Base-by-base conservation (phyloP, 331 rosid genomes). In the Pyrus hybrid region DNA sequence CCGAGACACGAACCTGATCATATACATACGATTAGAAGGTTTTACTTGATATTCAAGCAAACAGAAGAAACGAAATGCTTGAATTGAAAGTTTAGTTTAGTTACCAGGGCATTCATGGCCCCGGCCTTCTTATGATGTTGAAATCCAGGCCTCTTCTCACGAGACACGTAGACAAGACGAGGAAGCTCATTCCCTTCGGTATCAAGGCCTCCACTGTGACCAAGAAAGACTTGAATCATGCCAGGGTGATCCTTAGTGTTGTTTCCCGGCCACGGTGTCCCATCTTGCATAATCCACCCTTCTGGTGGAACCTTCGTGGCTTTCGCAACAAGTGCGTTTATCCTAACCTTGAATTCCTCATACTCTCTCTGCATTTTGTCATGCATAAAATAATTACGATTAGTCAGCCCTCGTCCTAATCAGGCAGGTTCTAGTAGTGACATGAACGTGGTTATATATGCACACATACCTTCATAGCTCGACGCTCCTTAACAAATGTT, bases 201-300 rank as follows among this genome's bases (percentile, higher is more conserved):
- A 76, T 89, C 91, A 77, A 70, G 85, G n/a, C 93, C 97, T 81
- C 93, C 97, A 73, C 86, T 86, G 37, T 81, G 93, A 70, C 92
- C 93, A 61, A 95, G 96, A 86, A 95, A 93, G 53, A 95, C 89
- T 76, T 95, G 99, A 80, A 95, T 92, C 97, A 95, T 92, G 66
- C 97, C 90, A 14, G 97, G 99, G 76, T 95, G 99, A 81, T 95
- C 99, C 74, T 81, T 90, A 43, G 92, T 70, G 72, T 94, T 94
- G 91, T 94, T 94, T 70, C 99, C 97, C 0, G 99, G 99, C 99
- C 99, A 95, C 73, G 97, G 97, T 54, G 97, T 95, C 79, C 96
- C 99, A 78, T 95, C 99, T 86, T 92, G 90, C 99, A 95, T 87
- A 30, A 89, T 92, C 99, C 99, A 95, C 67, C 99, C 99, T 83